Percentiles rank a stretch among this genome's conserved stretches.
These are phyloP conservation scores for Xylaria sp. DNA, from an alignment of 2,329 filamentous ascomycete genomes.

Conservation along the genomic window DNA sequence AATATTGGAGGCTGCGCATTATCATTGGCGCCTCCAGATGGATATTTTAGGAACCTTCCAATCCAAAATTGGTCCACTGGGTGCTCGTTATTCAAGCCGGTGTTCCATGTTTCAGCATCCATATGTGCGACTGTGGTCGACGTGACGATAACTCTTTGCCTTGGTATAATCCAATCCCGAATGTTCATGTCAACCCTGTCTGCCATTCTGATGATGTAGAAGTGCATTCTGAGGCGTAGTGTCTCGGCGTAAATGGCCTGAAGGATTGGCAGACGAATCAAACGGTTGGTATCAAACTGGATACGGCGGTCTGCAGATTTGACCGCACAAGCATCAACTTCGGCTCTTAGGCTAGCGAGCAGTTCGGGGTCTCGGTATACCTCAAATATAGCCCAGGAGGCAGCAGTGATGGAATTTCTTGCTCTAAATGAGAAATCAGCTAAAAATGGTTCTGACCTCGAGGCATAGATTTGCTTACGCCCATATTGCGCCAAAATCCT, in stretches of 20 bases:
- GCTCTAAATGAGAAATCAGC: constrained; percentile 37
- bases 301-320: constrained; percentile 32
- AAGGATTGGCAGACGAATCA: constrained; percentile 43
- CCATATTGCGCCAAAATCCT: constrained; percentile 46
- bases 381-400: constrained; percentile 44
- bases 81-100: constrained; percentile 39
- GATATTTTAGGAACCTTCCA: constrained; percentile 42
- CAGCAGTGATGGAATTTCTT: constrained; percentile 41
- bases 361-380: constrained; percentile 43
- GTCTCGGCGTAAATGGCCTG: constrained; percentile 48
- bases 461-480: constrained; percentile 39
- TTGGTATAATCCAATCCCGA: constrained; percentile 39
- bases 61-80: constrained; percentile 45
- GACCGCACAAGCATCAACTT: constrained; percentile 33
- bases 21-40: constrained; percentile 1
- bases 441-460: neutral
- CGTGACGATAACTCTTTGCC: constrained; percentile 41
- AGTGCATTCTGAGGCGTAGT: constrained; percentile 47
- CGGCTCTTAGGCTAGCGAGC: constrained; percentile 33
- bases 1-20: constrained; percentile 35
- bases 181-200: constrained; percentile 42
- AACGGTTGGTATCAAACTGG: constrained; percentile 39
- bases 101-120: constrained; percentile 43
- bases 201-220: constrained; percentile 47
- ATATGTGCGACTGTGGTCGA: constrained; percentile 47